Base-by-base conservation (phyloP, 106 monocot species). In the Allium cepa region DNA sequence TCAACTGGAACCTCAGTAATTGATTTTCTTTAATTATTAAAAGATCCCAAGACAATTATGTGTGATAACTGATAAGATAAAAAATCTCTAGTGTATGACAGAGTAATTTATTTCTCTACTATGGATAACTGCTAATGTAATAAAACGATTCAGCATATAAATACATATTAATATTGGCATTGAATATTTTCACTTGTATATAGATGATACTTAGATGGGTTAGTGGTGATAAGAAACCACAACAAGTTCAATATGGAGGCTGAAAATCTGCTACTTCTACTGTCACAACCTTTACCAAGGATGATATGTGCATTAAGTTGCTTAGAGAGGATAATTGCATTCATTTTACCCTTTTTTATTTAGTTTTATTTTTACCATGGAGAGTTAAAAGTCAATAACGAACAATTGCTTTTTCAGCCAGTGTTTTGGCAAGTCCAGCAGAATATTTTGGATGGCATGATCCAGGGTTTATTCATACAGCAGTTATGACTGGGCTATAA, bases 361-460 rank as follows among this genome's bases (percentile, higher is more conserved):
- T 5, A 36, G 3, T 36, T 36, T 36, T 36, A 22, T 22, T 36
- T 36, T 36, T 36, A 36, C 5, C 5, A 36, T 36, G 36, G 3
- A 5, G 36, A 36, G 36, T 36, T 36, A 36, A 1, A 36, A 36
- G 36, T 36, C 36, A 36, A 36, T 36, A 11, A 15, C 36, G 0
- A 55, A 55, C 53, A 11, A 8, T 55, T 55, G 53, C 52, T 27
- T 50, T n/a, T 50, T 2, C 10, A 81, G 78, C 75, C 61, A 16
- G 16, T 36, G 11, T 58, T 28, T 9, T 68, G 63, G 64, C 66
- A 36, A 92, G 91, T 60, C 84, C 91, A 47, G 91, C 91, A 1
- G 75, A 78, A 46, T 84, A 87, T 58, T 92, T 87, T 60, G 91
- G 91, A 53, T 92, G 91, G 91, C 87, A 92, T 71, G 80, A 88